Evolutionary conservation across 1,284 basidiomycete species (phyloP).

Genomic region (Trametes polyzona): DNA sequence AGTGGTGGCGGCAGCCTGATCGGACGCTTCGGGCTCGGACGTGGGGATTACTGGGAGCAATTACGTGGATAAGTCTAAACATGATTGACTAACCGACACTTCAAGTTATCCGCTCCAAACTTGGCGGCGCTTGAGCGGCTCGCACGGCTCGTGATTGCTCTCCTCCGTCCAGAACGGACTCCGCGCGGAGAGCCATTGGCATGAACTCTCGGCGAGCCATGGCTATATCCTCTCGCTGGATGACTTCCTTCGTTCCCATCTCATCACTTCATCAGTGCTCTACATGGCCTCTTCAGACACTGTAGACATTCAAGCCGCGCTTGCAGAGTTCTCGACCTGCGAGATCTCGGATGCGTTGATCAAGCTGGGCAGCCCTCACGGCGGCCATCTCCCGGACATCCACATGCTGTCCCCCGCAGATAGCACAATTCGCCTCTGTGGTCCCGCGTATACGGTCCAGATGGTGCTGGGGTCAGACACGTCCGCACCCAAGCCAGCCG

Average conservation of each 20-base stretch:
- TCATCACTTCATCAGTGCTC: background rate
- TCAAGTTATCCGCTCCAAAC: too few relatives aligned
- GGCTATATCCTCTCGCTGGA: background rate
- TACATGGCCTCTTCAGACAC: constrained; percentile 23
- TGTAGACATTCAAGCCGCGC: constrained; percentile 33
- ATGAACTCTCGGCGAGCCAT: background rate
- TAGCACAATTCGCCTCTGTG: constrained; percentile 53
- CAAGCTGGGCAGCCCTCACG: constrained; percentile 77
- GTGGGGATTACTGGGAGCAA: background rate
- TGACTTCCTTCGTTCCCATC: background rate
- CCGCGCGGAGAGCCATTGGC: constrained; percentile 3
- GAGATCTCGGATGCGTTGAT: constrained; percentile 93
- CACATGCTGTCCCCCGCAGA: constrained; percentile 55
- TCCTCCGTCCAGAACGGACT: background rate
- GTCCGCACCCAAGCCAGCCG: constrained; percentile 64
- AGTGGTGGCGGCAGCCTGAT: constrained; percentile 1
- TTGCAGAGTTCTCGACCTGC: constrained; percentile 65
- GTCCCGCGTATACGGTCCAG: constrained; percentile 89
- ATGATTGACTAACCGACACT: background rate
- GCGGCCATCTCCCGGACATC: constrained; percentile 86
- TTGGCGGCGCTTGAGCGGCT: too few relatives aligned
- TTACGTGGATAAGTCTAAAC: constrained; percentile 1
- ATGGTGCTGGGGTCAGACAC: constrained; percentile 75
- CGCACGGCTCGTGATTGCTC: constrained; percentile 11
- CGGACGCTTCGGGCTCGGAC: background rate